phyloP scores from a whole-genome alignment of 257 asterid species.

The Ajuga chamaepitys region DNA sequence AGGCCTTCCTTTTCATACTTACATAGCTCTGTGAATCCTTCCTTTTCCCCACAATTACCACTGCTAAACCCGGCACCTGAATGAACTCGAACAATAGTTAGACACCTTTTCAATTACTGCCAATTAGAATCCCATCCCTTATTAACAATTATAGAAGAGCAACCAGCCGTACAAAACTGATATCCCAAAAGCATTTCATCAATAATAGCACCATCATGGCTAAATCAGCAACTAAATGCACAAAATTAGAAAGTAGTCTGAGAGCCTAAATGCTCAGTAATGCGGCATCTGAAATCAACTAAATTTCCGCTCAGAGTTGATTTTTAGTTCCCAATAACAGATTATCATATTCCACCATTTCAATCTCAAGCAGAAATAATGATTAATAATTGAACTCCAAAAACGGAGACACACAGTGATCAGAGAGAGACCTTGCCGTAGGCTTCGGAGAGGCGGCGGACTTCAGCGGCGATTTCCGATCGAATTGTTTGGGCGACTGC shows the following conservation, averaged over 20 bases:
- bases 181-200: neutral
- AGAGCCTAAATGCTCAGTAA: neutral
- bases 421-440: slow-evolving; percentile 50
- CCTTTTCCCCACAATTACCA: slow-evolving; percentile 82
- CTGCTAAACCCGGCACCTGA: slow-evolving; percentile 96
- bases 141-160: neutral
- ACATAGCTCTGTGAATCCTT: slow-evolving; percentile 97
- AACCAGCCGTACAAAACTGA: neutral
- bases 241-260: neutral
- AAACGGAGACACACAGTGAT: neutral
- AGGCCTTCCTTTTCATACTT: slow-evolving; percentile 87
- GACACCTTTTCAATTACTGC: neutral
- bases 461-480: slow-evolving; percentile 59
- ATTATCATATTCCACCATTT: neutral
- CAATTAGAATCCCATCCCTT: neutral
- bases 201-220: neutral
- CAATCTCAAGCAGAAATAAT: slow-evolving; percentile 2
- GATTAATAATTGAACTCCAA: neutral
- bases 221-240: slow-evolving; percentile 1
- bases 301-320: neutral
- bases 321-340: neutral
- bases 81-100: slow-evolving; percentile 8
- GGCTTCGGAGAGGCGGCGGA: slow-evolving; percentile 46
- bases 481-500: slow-evolving; percentile 67
- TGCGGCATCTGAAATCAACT: neutral